Conservation (phyloP, 768 basidiomycete species). For the Termitomyces titanicus region DNA sequence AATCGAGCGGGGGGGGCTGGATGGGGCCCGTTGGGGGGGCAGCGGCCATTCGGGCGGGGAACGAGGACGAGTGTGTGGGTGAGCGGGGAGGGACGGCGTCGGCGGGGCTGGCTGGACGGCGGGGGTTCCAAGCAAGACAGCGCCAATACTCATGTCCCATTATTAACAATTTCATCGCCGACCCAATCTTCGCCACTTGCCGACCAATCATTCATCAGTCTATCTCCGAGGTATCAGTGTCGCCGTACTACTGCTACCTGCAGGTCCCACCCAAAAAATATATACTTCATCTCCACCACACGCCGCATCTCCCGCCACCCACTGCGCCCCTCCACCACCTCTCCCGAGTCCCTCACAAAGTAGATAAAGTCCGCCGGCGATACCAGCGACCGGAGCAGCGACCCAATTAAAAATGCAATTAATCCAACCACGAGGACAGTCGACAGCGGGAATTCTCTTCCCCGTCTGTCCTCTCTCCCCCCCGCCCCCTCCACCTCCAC, state of each 20-base stretch:
- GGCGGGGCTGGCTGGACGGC: conserved; percentile 15
- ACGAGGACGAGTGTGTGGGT: conserved; percentile 1
- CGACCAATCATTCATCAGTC: conserved; percentile 12
- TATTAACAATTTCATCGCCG: conserved; percentile 27
- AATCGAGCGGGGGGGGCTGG: conserved; percentile 20
- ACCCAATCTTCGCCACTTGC: conserved; percentile 27
- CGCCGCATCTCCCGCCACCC: conserved; percentile 88
- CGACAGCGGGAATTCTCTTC: conserved; percentile 37
- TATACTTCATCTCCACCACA: conserved; percentile 76
- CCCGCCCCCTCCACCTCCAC: conserved; percentile 23
- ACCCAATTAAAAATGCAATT: conserved; percentile 90
- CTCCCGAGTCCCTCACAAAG: conserved; percentile 56
- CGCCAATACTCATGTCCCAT: conserved; percentile 3
- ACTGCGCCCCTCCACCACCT: conserved; percentile 47
- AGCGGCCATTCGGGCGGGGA: conserved; percentile 27
- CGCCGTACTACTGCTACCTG: conserved; percentile 81
- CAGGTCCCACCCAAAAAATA: conserved; percentile 84
- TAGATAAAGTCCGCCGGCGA: conserved; percentile 91
- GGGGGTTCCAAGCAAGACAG: conserved; percentile 17
- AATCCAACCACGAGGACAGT: conserved; percentile 75
- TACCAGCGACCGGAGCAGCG: conserved; percentile 81
- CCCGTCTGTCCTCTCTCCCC: conserved; percentile 13
- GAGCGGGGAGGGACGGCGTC: conserved; percentile 18
- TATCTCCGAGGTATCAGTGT: conserved; percentile 35
- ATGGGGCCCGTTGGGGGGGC: conserved; percentile 21